Base-by-base conservation (phyloP, 495 filamentous ascomycete genomes). In the Apiosordaria backusii region DNA sequence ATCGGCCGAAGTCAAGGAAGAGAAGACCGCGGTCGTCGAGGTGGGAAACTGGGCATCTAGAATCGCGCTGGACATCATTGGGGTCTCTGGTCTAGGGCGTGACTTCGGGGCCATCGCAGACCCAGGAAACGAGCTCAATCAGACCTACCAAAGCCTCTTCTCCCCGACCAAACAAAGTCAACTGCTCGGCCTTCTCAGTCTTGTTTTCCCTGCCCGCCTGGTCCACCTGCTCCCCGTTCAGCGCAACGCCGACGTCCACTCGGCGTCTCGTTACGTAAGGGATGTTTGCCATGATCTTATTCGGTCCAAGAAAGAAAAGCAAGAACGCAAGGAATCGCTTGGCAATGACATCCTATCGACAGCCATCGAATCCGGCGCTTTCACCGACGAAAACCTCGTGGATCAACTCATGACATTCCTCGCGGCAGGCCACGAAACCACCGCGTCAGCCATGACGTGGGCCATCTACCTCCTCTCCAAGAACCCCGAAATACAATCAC, bases 371-470 rank as follows among this genome's bases (percentile, higher is more conserved):
- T 90, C 86, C 22, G 91, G 89, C 50, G 86, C 84, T 24, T 96
- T 96, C 74, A 83, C 81, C 26, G 90, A 94, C 60, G 90, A 92
- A 35, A 88, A 91, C 61, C 87, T 97, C 24, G 82, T 92, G 52
- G 91, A 97, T 73, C 93, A 97, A 73, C 84, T 95, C 74, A 96
- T 97, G 92, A 97, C 93, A 2, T 97, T 97, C 80, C 87, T 97
- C 3, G 90, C 89, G 0, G 93, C 94, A 0, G 94, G 94, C 19
- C 94, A 97, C 74, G 94, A 96, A 80, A 86, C 84, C 3, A 86
- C 85, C 0, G 82, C 85, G 22, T 79, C 82, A 0, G 71, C 84
- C 23, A 82, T 87, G 80, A 85, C 80, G 1, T 87, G 84, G 85
- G 83, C 81, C 4, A 67, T 81, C 13, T 85, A 86, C 65, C 67